Base-by-base conservation (phyloP, 306 rosid genomes). In the Erythrophleum fordii region DNA sequence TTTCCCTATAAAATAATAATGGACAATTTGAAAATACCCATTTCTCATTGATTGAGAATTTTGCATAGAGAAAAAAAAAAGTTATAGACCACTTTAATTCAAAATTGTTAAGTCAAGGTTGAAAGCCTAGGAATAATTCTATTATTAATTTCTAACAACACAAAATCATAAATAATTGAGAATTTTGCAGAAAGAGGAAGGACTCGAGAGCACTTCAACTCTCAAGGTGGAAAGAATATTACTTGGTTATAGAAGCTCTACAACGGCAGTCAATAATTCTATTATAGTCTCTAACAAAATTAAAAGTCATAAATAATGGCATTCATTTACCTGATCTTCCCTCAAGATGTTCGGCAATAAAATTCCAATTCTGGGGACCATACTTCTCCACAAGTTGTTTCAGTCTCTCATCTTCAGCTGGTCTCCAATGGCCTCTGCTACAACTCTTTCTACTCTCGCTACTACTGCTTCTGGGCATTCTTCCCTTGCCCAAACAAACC, bases 341-440 rank as follows among this genome's bases (percentile, higher is more conserved):
- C 17, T 86, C 72, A 12, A 90, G 82, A 59, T 86, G 87, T 60
- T 88, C 90, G 0, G 94, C 88, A 66, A 90, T 88, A 48, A 84
- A 88, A 77, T 90, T 88, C 94, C 94, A 90, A 37, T 88, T 90
- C 34, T 88, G 89, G 3, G 92, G 89, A 64, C 92, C 94, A 66
- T 82, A 79, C 31, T 78, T 89, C 23, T 78, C 78, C 66, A 90
- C 89, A 9, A 90, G 86, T 49, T 81, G 76, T 20, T 35, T 77
- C 68, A 90, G 90, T 77, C 45, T 88, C 28, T 84, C 82, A 61
- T 90, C 94, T 81, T 90, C 92, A 0, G 82, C 83, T 1, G 90
- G 89, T 77, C 88, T 76, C 94, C 94, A 90, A 12, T 90, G 94
- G 49, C 90, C 94, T 79, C 94, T 69, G 18, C 75, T 68, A 80